Base-by-base conservation (phyloP, 306 rosid species). In the Vigna unguiculata region DNA sequence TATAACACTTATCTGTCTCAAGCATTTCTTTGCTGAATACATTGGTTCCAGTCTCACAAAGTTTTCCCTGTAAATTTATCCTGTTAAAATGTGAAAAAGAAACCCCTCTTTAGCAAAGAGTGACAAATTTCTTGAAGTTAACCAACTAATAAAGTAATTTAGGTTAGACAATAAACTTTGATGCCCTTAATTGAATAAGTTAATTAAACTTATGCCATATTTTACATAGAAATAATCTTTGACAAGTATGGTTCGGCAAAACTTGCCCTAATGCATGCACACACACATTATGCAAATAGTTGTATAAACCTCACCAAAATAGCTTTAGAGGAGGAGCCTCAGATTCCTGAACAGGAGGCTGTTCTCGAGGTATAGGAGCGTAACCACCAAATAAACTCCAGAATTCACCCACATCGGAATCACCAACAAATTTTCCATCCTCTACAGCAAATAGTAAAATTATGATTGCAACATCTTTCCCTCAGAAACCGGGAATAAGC, bases 351-450 rank as follows among this genome's bases (percentile, higher is more conserved):
- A 80, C 85, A 78, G 88, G 83, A 78, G 92, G 91, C 12, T 80
- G 57, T 9, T 95, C 97, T 69, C 87, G 87, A 71, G 97, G 97
- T 82, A 95, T 88, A 75, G 97, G 98, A 74, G 98, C 98, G 75
- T 86, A 92, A 75, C 98, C 98, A 58, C 98, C 98, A 75, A 95
- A 95, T 12, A 95, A 95, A 86, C 91, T 90, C 97, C 98, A 95
- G 83, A 95, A 95, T 61, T 95, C 98, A 48, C 97, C 98, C 67
- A 88, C 97, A 81, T 92, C 97, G 38, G 91, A 84, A 87, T 95
- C 97, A 69, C 98, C 97, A 67, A 92, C 98, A 65, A 95, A 87
- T 72, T 95, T 95, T 71, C 98, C 98, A 81, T 95, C 98, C 93
- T 92, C 98, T 95, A 83, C 89, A 89, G 67, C 64, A 85, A 32